phyloP scores from a whole-genome alignment of 176 grass and related monocot genomes.

The Phoenix roebelenii region DNA sequence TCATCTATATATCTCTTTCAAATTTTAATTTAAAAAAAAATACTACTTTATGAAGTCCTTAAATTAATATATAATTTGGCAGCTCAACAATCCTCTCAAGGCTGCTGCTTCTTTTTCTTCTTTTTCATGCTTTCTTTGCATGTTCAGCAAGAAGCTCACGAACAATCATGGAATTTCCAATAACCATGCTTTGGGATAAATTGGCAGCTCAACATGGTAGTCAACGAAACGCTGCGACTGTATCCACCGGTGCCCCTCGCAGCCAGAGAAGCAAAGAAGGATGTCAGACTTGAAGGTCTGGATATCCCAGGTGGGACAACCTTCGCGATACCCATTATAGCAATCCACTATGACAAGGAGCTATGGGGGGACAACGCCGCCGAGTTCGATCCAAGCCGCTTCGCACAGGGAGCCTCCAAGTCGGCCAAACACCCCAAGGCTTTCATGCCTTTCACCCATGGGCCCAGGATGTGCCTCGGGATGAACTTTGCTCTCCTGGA shows the following conservation, averaged over 20 bases:
- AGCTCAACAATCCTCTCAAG: too few species aligned
- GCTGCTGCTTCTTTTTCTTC: too few species aligned
- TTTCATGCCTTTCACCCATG: not conserved
- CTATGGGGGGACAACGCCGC: not conserved
- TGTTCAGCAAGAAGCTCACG: too few species aligned
- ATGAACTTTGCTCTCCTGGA: conserved; percentile 1
- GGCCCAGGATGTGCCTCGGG: not conserved
- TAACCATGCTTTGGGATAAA: too few species aligned
- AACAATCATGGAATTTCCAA: too few species aligned
- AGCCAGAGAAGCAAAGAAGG: not conserved
- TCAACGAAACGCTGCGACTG: not conserved
- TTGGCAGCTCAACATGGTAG: not conserved
- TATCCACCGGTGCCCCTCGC: not conserved
- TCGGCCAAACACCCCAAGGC: not conserved
- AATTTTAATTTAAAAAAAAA: too few species aligned
- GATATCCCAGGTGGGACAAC: not conserved
- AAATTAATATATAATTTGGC: too few species aligned
- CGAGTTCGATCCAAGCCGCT: not conserved
- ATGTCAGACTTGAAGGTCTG: not conserved
- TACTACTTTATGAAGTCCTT: too few species aligned
- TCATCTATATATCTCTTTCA: too few species aligned
- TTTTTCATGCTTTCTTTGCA: too few species aligned
- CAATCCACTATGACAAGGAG: not conserved
- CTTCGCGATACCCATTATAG: not conserved
- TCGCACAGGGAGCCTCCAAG: not conserved